These are phyloP conservation scores for Trichophyton verrucosum DNA, from an alignment of 2,329 filamentous ascomycete species.

Conservation along the genomic window DNA sequence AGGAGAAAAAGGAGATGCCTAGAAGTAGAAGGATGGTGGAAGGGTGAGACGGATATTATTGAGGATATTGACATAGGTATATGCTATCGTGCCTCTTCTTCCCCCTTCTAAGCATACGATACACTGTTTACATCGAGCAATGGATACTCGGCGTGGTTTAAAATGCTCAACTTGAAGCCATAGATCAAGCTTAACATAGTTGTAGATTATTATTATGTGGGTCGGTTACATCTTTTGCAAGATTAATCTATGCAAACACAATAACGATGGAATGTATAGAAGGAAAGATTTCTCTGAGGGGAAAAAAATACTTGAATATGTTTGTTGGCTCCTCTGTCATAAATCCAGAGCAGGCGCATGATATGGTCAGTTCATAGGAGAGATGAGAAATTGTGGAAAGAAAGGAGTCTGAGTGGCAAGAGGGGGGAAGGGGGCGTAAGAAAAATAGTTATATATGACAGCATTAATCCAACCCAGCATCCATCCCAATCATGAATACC, in stretches of 20 bases:
- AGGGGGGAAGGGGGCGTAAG: neutral
- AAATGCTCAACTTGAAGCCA: neutral
- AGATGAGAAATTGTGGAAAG: neutral
- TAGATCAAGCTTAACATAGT: neutral
- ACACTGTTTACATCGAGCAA: neutral
- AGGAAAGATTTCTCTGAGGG: neutral
- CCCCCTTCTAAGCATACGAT: neutral
- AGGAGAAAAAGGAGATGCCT: constrained; percentile 70
- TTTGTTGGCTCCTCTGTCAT: neutral
- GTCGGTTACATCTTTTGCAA: neutral
- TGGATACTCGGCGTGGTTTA: neutral
- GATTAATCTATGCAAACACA: neutral
- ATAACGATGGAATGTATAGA: neutral
- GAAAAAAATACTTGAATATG: neutral
- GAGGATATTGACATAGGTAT: too few species aligned
- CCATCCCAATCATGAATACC: constrained; percentile 3
- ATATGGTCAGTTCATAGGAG: neutral
- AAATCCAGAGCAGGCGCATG: neutral
- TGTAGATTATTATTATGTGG: neutral
- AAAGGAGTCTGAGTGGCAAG: neutral
- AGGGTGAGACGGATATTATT: neutral
- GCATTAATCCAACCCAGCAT: constrained; percentile 5
- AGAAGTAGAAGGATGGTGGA: constrained; percentile 36
- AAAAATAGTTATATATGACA: constrained; percentile 2
- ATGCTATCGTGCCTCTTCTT: too few species aligned